phyloP scores from a whole-genome alignment of 305 asterid species.

The Andrographis paniculata region DNA sequence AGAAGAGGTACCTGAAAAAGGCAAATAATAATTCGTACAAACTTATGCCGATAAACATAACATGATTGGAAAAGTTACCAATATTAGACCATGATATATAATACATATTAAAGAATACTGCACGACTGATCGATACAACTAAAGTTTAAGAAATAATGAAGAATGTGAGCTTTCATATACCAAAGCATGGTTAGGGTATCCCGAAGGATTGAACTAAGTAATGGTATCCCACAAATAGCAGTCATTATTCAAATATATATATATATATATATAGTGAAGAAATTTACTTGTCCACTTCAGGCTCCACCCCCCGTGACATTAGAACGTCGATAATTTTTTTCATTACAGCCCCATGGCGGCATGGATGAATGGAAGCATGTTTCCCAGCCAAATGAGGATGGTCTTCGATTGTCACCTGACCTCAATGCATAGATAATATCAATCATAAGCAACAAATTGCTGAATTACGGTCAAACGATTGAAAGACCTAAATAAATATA shows the following conservation, averaged over 20 bases:
- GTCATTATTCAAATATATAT: not conserved
- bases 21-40: not conserved
- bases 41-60: not conserved
- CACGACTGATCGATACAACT: no score
- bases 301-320: constrained; percentile 94
- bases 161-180: not conserved
- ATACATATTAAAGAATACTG: no score
- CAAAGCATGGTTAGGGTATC: not conserved
- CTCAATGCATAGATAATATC: constrained; percentile 14
- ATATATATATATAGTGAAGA: constrained; percentile 11
- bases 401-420: constrained; percentile 94
- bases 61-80: not conserved
- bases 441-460: constrained; percentile 3
- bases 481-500: no score
- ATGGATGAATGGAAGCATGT: constrained; percentile 97
- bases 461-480: constrained; percentile 7
- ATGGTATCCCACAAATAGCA: no score
- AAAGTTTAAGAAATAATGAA: no score
- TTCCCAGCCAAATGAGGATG: constrained; percentile 97
- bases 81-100: no score
- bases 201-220: not conserved
- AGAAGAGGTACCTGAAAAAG: constrained; percentile 80
- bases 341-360: constrained; percentile 99
- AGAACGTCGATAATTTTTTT: constrained; percentile 94
- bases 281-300: constrained; percentile 97